These are phyloP conservation scores for Magnolia changhungtana DNA, from an alignment of 164 flowering plant species.

Conservation along the genomic window DNA sequence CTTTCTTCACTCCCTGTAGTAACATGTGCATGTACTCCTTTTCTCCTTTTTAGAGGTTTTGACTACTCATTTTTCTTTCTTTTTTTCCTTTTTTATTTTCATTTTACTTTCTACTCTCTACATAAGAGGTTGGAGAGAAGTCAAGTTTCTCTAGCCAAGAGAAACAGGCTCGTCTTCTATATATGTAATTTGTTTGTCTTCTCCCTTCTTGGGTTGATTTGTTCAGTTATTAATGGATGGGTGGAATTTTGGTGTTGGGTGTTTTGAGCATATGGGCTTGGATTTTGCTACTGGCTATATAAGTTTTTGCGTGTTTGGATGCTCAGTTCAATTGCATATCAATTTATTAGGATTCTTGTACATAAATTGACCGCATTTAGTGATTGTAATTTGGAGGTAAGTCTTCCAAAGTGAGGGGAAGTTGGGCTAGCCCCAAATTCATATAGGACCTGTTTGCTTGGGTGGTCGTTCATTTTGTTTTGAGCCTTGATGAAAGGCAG, in stretches of 20 bases:
- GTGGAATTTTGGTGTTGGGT: slow-evolving; percentile 6
- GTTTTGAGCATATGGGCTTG: neutral
- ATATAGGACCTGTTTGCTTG: too few relatives aligned
- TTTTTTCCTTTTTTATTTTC: slow-evolving; percentile 6
- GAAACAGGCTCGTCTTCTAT: slow-evolving; percentile 38
- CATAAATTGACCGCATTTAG: too few relatives aligned
- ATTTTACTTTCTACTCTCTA: slow-evolving; percentile 17
- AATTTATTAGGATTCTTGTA: too few relatives aligned
- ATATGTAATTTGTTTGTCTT: slow-evolving; percentile 28
- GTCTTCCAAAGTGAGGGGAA: too few relatives aligned
- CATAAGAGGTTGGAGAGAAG: slow-evolving; percentile 38
- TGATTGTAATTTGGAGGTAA: too few relatives aligned
- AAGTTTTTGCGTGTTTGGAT: neutral
- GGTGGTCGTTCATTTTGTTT: too few relatives aligned
- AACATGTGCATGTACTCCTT: slow-evolving; percentile 12
- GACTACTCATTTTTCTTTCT: slow-evolving; percentile 15
- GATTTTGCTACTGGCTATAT: too few relatives aligned
- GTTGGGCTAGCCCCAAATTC: too few relatives aligned
- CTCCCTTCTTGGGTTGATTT: slow-evolving; percentile 40
- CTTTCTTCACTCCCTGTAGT: slow-evolving; percentile 26
- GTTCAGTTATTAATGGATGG: slow-evolving; percentile 21
- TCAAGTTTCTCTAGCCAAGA: slow-evolving; percentile 37
- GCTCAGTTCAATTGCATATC: neutral
- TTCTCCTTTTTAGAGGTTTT: slow-evolving; percentile 41
- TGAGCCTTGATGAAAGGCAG: too few relatives aligned